Evolutionary conservation across 2,329 filamentous ascomycete genomes (phyloP).

Genomic region (Tolypocladium inflatum): DNA sequence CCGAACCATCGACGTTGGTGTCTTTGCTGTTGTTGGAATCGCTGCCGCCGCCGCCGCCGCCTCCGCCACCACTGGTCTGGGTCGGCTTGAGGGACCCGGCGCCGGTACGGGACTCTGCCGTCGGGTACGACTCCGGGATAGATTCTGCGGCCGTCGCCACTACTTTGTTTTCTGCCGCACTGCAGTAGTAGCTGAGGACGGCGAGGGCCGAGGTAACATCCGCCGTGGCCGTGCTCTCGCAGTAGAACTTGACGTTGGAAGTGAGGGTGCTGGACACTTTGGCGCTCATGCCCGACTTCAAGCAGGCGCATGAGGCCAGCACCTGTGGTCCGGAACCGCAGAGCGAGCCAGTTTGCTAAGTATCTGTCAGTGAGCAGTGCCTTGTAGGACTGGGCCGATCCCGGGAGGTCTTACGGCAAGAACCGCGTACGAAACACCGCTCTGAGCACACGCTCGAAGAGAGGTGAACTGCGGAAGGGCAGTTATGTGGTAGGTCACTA

Average conservation of each 20-base stretch:
- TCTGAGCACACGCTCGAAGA: conserved; percentile 34
- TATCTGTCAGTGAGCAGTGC: neutral
- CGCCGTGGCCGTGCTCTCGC: conserved; percentile 30
- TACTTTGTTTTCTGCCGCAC: conserved; percentile 33
- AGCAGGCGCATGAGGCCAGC: conserved; percentile 42
- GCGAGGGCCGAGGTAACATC: conserved; percentile 36
- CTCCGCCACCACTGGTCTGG: neutral
- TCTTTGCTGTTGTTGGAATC: conserved; percentile 4
- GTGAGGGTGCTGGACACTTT: conserved; percentile 33
- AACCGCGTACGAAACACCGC: conserved; percentile 31
- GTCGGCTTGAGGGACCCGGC: conserved; percentile 5
- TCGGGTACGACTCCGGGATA: conserved; percentile 6
- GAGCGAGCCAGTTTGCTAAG: conserved; percentile 20
- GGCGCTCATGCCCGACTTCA: conserved; percentile 38
- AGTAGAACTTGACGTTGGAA: conserved; percentile 32
- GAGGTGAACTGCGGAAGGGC: conserved; percentile 36
- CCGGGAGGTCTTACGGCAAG: conserved; percentile 21
- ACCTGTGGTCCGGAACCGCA: conserved; percentile 37
- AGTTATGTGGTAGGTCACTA: conserved; percentile 46
- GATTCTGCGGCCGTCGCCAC: conserved; percentile 32
- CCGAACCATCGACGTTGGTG: conserved; percentile 4
- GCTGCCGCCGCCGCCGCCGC: conserved; percentile 1
- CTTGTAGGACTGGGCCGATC: neutral
- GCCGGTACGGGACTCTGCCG: conserved; percentile 8
- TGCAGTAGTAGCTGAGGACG: conserved; percentile 39